phyloP scores from a whole-genome alignment of 1,284 basidiomycete genomes.

The Fomitiporia mediterranea region DNA sequence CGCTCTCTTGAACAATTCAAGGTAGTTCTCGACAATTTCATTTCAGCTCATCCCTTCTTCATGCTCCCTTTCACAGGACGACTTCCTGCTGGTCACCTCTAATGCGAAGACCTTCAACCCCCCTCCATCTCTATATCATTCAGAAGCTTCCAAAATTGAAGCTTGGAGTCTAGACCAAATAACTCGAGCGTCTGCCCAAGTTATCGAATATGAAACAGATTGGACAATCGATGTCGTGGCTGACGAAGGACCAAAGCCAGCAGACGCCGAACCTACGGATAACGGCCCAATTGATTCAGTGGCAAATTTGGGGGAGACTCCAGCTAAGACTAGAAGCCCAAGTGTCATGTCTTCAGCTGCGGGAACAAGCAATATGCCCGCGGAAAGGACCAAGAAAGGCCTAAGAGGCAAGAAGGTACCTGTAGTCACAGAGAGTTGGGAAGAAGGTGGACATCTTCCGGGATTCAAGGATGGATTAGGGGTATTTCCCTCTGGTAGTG shows the following conservation, averaged over 20 bases:
- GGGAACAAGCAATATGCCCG: slow-evolving; percentile 6
- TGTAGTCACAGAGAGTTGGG: slow-evolving; percentile 43
- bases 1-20: slow-evolving; percentile 72
- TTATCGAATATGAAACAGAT: slow-evolving; percentile 75
- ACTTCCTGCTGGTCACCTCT: slow-evolving; percentile 63
- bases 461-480: slow-evolving; percentile 70
- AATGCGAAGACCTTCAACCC: slow-evolving; percentile 76
- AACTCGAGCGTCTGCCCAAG: slow-evolving; percentile 57
- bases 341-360: slow-evolving; percentile 18
- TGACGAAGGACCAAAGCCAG: slow-evolving; percentile 43
- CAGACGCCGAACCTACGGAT: not conserved
- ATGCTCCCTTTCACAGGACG: slow-evolving; percentile 39
- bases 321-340: slow-evolving; percentile 4
- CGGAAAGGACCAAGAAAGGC: slow-evolving; percentile 7
- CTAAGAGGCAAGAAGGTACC: slow-evolving; percentile 15
- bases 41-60: not conserved
- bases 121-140: slow-evolving; percentile 63
- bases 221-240: slow-evolving; percentile 79
- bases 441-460: slow-evolving; percentile 64
- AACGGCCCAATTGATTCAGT: not conserved
- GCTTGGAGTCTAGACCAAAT: slow-evolving; percentile 68
- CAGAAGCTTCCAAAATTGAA: slow-evolving; percentile 67
- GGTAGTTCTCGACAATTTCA: slow-evolving; percentile 32
- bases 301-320: not conserved
- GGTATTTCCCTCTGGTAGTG: slow-evolving; percentile 61